phyloP scores from a whole-genome alignment of 2,329 filamentous ascomycete species.

The Fulvia fulva region DNA sequence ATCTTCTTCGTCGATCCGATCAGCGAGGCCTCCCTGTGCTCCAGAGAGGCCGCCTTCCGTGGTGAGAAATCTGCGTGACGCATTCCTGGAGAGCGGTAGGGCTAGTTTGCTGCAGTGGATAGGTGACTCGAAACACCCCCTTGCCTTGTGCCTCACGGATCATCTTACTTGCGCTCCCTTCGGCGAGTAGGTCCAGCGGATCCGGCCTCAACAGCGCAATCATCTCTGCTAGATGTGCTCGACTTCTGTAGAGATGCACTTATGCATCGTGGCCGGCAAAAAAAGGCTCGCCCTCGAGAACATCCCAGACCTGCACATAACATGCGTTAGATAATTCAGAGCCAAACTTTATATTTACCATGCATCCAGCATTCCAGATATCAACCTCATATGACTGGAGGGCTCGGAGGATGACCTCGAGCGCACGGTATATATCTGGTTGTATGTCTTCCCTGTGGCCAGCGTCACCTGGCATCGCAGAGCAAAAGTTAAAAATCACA shows the following conservation, averaged over 20 bases:
- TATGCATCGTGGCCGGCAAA: constrained; percentile 26
- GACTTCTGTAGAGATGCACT: constrained; percentile 25
- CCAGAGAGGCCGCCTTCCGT: not conserved
- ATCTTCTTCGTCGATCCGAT: constrained; percentile 25
- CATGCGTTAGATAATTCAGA: not conserved
- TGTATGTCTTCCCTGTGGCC: constrained; percentile 33
- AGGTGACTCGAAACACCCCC: no score
- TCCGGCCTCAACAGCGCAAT: constrained; percentile 21
- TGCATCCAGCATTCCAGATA: constrained; percentile 37
- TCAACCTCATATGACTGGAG: constrained; percentile 36
- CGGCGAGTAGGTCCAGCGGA: constrained; percentile 17
- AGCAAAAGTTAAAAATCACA: constrained; percentile 24
- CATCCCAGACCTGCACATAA: constrained; percentile 37
- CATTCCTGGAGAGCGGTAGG: not conserved
- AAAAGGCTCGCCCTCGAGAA: constrained; percentile 35
- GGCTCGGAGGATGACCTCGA: constrained; percentile 35
- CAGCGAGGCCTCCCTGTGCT: not conserved
- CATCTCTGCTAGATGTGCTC: constrained; percentile 27
- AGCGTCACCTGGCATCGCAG: constrained; percentile 5
- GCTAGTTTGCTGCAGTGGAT: no score
- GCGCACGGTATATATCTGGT: constrained; percentile 35
- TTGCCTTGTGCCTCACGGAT: constrained; percentile 4
- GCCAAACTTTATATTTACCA: constrained; percentile 27
- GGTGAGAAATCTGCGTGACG: not conserved
- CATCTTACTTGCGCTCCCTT: not conserved